These are phyloP conservation scores for Pythium aphanidermatum DNA, from an alignment of 352 stramenopile species.

Conservation along the genomic window DNA sequence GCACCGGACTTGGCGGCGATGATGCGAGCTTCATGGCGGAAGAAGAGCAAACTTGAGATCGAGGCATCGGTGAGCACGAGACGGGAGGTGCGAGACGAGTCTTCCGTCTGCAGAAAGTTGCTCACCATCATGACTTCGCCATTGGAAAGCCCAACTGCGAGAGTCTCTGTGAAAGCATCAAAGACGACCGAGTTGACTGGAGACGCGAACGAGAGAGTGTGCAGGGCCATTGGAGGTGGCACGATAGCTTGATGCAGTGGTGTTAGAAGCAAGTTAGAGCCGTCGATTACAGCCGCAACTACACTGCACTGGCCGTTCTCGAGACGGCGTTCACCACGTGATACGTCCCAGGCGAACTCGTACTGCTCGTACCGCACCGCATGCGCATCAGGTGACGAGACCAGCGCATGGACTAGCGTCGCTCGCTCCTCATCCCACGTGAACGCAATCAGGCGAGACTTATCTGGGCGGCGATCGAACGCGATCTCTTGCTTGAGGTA, in stretches of 20 bases:
- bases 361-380: conserved; percentile 25
- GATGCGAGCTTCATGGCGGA: neutral
- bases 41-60: conserved; percentile 6
- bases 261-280: conserved; percentile 52
- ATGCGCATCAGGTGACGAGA: neutral
- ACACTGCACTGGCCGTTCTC: conserved; percentile 24
- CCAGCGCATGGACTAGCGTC: conserved; percentile 32
- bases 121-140: conserved; percentile 36
- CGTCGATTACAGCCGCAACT: conserved; percentile 54
- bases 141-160: conserved; percentile 37
- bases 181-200: conserved; percentile 55
- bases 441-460: conserved; percentile 25
- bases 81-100: neutral
- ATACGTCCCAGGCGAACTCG: conserved; percentile 51
- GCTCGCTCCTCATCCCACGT: conserved; percentile 53
- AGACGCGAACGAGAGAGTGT: conserved; percentile 28
- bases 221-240: conserved; percentile 55
- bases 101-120: conserved; percentile 25
- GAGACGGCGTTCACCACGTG: conserved; percentile 10
- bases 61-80: neutral
- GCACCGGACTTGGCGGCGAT: conserved; percentile 6
- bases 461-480: conserved; percentile 9
- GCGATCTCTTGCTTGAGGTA: conserved; percentile 70
- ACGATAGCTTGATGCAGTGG: conserved; percentile 59
- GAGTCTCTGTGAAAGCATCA: conserved; percentile 29